Conservation (phyloP, 352 stramenopile genomes). For the Phytophthora pini region DNA sequence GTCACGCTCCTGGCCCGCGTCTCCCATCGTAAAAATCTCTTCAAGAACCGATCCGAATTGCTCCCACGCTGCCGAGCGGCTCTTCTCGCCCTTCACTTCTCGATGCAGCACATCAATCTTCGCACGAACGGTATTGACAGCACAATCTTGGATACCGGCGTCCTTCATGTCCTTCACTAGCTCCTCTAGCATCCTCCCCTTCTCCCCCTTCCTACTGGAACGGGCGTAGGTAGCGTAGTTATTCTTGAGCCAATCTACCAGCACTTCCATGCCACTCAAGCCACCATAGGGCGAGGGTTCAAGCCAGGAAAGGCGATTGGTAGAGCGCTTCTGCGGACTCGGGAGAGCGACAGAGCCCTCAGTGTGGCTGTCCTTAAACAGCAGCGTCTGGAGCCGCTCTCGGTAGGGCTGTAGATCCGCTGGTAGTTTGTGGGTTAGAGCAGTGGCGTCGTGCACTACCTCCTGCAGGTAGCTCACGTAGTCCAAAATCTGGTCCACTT, state of each 20-base stretch:
- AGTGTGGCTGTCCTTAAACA: conserved; percentile 21
- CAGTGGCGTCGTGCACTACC: conserved; percentile 18
- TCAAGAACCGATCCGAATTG: conserved; percentile 38
- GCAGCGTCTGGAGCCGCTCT: conserved; percentile 17
- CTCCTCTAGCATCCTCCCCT: conserved; percentile 29
- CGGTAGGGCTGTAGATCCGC: conserved; percentile 14
- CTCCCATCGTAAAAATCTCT: conserved; percentile 40
- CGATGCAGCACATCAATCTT: conserved; percentile 37
- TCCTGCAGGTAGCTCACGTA: conserved; percentile 32
- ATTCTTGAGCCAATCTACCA: conserved; percentile 31
- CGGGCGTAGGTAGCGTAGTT: conserved; percentile 31
- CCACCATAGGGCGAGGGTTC: conserved; percentile 24
- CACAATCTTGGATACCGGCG: conserved; percentile 28
- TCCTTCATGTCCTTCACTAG: conserved; percentile 31
- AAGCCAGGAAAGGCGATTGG: conserved; percentile 32
- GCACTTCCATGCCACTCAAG: conserved; percentile 32
- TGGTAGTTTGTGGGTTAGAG: conserved; percentile 6
- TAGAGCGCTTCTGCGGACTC: conserved; percentile 10
- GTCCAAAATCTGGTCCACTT: conserved; percentile 29
- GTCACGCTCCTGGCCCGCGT: conserved; percentile 24
- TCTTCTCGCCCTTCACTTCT: conserved; percentile 34
- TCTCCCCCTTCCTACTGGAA: conserved; percentile 24
- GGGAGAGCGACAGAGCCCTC: background rate
- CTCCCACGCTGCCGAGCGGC: conserved; percentile 30
- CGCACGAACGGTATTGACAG: conserved; percentile 30